phyloP scores from a whole-genome alignment of 805 yeast genomes.

The Schwanniomyces occidentalis region DNA sequence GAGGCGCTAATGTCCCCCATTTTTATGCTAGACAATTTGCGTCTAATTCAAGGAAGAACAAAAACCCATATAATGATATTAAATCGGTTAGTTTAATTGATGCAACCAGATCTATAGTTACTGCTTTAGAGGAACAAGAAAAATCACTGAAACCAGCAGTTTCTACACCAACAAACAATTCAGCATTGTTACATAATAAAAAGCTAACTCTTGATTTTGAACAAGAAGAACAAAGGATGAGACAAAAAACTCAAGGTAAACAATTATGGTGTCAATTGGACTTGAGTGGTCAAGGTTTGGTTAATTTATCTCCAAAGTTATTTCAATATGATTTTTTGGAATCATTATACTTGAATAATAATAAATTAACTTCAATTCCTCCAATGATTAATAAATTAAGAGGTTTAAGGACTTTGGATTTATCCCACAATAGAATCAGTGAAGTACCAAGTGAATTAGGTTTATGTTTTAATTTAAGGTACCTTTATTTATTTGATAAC shows the following conservation, averaged over 20 bases:
- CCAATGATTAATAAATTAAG: constrained; percentile 63
- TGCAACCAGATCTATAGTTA: constrained; percentile 40
- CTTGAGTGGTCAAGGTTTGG: constrained; percentile 83
- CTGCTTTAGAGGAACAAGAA: constrained; percentile 44
- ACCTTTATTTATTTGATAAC: constrained; percentile 86
- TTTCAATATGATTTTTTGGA: constrained; percentile 84
- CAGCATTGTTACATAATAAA: constrained; percentile 44
- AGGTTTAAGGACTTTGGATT: constrained; percentile 78
- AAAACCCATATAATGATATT: constrained; percentile 36
- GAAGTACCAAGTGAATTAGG: constrained; percentile 86
- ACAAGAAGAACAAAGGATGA: constrained; percentile 61
- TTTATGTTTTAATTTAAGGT: constrained; percentile 73
- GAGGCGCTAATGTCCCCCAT: constrained; percentile 67
- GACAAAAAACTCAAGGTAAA: constrained; percentile 58
- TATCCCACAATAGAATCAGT: constrained; percentile 72
- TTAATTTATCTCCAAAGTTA: constrained; percentile 66
- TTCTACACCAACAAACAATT: constrained; percentile 35
- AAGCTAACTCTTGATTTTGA: constrained; percentile 48
- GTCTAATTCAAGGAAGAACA: constrained; percentile 53
- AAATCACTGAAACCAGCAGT: constrained; percentile 24
- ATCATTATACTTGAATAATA: constrained; percentile 83
- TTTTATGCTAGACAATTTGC: constrained; percentile 86
- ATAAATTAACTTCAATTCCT: constrained; percentile 71
- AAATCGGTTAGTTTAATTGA: constrained; percentile 41
- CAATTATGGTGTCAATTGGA: constrained; percentile 96